Conservation (phyloP, 352 stramenopile species). For the Phytophthora rubi region DNA sequence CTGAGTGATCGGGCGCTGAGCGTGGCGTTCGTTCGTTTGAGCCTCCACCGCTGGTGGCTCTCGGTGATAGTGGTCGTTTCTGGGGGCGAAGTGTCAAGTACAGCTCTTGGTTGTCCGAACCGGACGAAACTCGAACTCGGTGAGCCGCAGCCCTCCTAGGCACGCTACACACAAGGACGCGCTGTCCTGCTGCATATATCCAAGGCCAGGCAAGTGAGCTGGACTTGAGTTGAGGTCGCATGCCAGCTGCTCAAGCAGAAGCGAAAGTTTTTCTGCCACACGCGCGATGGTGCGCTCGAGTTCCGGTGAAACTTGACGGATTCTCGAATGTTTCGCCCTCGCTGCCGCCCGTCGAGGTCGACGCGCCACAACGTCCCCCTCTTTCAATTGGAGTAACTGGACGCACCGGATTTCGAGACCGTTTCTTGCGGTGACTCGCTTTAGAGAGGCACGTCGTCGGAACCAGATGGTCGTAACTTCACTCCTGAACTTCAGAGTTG, state of each 20-base stretch:
- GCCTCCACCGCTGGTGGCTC: constrained; percentile 15
- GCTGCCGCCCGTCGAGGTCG: not conserved
- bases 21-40: constrained; percentile 9
- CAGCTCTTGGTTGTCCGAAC: constrained; percentile 22
- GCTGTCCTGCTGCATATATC: not conserved
- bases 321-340: constrained; percentile 19
- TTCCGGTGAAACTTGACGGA: constrained; percentile 28
- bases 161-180: not conserved
- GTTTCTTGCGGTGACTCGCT: constrained; percentile 16
- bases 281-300: constrained; percentile 20
- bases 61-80: constrained; percentile 13
- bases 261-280: constrained; percentile 19
- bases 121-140: constrained; percentile 4
- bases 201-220: not conserved
- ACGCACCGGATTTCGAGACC: constrained; percentile 23
- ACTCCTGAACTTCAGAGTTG: constrained; percentile 2
- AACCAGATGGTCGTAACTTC: constrained; percentile 20
- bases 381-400: constrained; percentile 6
- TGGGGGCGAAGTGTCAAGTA: constrained; percentile 21
- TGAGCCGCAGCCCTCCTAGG: not conserved
- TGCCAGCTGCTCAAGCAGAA: constrained; percentile 16
- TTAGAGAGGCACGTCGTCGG: constrained; percentile 8
- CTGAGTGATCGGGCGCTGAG: not conserved
- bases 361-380: constrained; percentile 9
- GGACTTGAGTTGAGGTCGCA: constrained; percentile 24